phyloP scores from a whole-genome alignment of 768 basidiomycete species.

The Mycena sanguinolenta region DNA sequence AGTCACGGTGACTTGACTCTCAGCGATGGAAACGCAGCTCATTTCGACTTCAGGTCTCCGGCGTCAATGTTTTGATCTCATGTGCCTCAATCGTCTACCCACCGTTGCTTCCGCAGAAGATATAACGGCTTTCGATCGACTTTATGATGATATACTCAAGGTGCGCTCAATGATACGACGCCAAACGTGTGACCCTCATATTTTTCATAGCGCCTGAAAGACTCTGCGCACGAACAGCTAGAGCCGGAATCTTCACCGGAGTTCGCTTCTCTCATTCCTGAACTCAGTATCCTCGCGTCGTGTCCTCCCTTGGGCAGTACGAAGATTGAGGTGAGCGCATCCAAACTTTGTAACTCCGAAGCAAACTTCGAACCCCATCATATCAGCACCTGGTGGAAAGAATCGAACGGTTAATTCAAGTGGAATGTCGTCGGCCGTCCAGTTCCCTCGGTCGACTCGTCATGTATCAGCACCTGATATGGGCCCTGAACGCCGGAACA shows the following conservation, averaged over 20 bases:
- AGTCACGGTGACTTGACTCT: slow-evolving; percentile 25
- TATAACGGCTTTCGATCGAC: slow-evolving; percentile 22
- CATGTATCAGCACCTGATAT: slow-evolving; percentile 69
- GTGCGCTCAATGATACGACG: slow-evolving; percentile 35
- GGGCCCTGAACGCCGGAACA: slow-evolving; percentile 56
- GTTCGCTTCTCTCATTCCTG: slow-evolving; percentile 43
- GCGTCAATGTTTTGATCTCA: slow-evolving; percentile 55
- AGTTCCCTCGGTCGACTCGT: slow-evolving; percentile 60
- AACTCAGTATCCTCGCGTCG: slow-evolving; percentile 52
- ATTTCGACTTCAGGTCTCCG: slow-evolving; percentile 50
- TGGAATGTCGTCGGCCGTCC: slow-evolving; percentile 50
- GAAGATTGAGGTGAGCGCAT: background rate
- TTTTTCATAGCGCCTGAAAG: slow-evolving; percentile 24
- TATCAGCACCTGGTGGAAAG: slow-evolving; percentile 36
- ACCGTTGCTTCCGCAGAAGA: slow-evolving; percentile 37
- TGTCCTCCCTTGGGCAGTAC: background rate
- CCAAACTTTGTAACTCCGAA: slow-evolving; percentile 2
- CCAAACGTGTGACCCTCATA: background rate
- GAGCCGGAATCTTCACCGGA: slow-evolving; percentile 24
- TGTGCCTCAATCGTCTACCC: slow-evolving; percentile 53
- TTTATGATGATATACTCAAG: slow-evolving; percentile 41
- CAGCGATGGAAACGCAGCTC: background rate
- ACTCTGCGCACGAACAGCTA: slow-evolving; percentile 2
- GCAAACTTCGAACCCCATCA: background rate
- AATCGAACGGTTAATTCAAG: slow-evolving; percentile 54